phyloP scores from a whole-genome alignment of 164 flowering plant species.

The Protea cynaroides region DNA sequence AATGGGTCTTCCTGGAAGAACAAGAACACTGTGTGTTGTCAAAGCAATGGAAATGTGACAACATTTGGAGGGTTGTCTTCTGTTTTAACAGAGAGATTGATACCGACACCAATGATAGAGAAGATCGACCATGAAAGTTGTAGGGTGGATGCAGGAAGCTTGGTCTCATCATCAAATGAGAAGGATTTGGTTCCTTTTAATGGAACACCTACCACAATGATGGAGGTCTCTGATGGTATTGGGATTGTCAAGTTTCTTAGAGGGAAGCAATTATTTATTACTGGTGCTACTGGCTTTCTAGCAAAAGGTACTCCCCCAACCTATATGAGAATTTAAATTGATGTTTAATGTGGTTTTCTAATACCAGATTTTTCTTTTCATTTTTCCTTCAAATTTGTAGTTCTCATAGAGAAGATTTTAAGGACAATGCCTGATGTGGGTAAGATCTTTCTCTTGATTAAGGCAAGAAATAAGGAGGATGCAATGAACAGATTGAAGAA shows the following conservation, averaged over 20 bases:
- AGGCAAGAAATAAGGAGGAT: constrained; percentile 64
- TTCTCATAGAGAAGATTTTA: constrained; percentile 85
- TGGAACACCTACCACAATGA: constrained; percentile 19
- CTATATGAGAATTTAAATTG: too few relatives aligned
- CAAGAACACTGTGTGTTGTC: constrained; percentile 34
- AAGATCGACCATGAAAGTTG: constrained; percentile 14
- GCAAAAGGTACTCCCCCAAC: constrained; percentile 56
- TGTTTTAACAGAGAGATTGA: constrained; percentile 26
- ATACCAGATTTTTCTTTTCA: too few relatives aligned
- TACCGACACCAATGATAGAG: constrained; percentile 5
- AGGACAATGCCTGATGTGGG: constrained; percentile 81
- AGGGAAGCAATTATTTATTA: constrained; percentile 68
- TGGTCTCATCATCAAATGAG: constrained; percentile 46
- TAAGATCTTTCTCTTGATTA: constrained; percentile 71
- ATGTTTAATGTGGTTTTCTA: too few relatives aligned
- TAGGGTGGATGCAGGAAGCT: constrained; percentile 31
- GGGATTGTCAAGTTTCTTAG: constrained; percentile 74
- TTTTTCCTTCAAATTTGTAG: constrained; percentile 26
- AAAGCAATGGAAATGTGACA: constrained; percentile 34
- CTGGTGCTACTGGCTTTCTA: constrained; percentile 92
- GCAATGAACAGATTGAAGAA: constrained; percentile 65
- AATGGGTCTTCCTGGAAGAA: constrained; percentile 16
- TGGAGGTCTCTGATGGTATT: constrained; percentile 49
- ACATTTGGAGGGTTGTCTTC: constrained; percentile 37
- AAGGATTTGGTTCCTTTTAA: constrained; percentile 37